Conservation (phyloP, 163 green algal species). For the Volvox carteri region DNA sequence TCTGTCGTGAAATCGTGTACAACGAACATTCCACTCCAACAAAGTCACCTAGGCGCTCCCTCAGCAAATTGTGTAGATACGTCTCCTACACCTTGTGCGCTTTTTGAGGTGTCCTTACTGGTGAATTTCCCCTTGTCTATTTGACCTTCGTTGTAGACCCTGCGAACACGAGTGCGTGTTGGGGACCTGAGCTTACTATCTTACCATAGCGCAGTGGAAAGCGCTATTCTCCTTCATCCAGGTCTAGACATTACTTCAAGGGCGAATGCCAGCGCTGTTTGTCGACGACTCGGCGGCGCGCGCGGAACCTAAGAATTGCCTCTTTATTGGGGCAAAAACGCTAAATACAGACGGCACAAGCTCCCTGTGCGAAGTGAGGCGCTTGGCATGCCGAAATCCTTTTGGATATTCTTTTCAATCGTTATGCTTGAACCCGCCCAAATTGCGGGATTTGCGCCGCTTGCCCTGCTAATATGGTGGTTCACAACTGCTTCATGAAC, state of each 20-base stretch:
- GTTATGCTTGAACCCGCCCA: background rate
- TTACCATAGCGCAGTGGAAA: too few species aligned
- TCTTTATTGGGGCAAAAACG: background rate
- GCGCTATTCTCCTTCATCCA: too few species aligned
- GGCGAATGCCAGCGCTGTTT: constrained; percentile 14
- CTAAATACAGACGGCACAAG: background rate
- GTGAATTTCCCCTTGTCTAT: too few species aligned
- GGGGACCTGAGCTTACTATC: background rate
- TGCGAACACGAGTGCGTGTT: too few species aligned
- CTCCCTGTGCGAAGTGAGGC: background rate
- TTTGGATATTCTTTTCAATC: background rate
- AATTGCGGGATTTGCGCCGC: background rate
- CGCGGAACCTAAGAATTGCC: background rate
- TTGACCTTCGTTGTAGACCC: background rate
- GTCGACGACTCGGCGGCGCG: background rate
- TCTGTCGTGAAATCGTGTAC: constrained; percentile 8
- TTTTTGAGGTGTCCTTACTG: too few species aligned
- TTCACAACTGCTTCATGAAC: background rate
- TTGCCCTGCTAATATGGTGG: background rate
- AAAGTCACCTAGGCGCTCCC: too few species aligned
- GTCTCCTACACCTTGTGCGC: too few species aligned
- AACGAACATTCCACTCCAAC: too few species aligned
- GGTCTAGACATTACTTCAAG: too few species aligned
- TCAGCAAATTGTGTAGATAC: too few species aligned
- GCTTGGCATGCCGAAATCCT: too few species aligned